Evolutionary conservation across 2,329 filamentous ascomycete genomes (phyloP).

Genomic region (Calycina herbarum): DNA sequence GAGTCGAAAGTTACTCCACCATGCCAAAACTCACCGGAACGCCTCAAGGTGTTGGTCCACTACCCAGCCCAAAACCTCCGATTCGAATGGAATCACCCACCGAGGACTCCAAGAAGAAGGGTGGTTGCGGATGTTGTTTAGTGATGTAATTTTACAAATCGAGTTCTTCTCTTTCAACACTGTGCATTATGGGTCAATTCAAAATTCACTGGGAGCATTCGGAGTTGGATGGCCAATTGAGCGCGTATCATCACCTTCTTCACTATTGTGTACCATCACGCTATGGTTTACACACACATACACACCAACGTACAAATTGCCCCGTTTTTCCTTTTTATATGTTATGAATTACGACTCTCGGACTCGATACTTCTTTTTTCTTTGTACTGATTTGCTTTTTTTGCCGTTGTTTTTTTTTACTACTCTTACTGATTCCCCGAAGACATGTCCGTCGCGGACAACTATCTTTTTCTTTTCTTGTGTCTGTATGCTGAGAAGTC

Average conservation of each 20-base stretch:
- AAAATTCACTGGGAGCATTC: not conserved
- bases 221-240: not conserved
- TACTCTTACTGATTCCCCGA: not conserved
- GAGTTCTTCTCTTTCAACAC: not conserved
- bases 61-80: constrained; percentile 40
- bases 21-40: constrained; percentile 41
- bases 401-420: not conserved
- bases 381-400: not conserved
- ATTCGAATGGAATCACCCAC: constrained; percentile 54
- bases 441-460: not conserved
- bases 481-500: not conserved
- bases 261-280: not conserved
- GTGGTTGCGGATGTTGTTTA: constrained; percentile 50
- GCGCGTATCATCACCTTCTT: not conserved
- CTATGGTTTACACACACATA: not conserved
- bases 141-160: constrained; percentile 45
- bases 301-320: not conserved
- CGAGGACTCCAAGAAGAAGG: constrained; percentile 50
- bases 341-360: constrained; percentile 1
- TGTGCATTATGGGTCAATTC: not conserved
- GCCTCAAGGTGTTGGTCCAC: constrained; percentile 35
- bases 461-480: not conserved
- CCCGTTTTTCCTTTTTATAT: not conserved
- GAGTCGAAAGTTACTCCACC: constrained; percentile 50
- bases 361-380: not conserved